Evolutionary conservation across 441 rosid species (phyloP).

Genomic region (Pelargonium australe): DNA sequence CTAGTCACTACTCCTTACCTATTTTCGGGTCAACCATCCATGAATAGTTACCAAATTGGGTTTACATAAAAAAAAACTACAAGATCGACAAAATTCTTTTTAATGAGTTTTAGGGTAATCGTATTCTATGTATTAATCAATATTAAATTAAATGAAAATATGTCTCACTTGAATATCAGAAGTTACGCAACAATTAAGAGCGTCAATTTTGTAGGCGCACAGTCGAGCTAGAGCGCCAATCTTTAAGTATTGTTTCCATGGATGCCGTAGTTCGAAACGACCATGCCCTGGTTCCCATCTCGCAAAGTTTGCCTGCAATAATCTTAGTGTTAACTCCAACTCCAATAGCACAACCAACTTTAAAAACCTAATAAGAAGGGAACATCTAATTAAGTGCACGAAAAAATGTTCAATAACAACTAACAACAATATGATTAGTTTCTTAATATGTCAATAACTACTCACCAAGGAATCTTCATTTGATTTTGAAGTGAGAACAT

Average conservation of each 20-base stretch:
- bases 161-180: constrained; percentile 32
- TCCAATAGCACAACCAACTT: no score
- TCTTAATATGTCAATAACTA: constrained; percentile 1
- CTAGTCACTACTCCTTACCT: no score
- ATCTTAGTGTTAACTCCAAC: neutral
- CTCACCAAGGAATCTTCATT: constrained; percentile 66
- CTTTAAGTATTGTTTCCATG: constrained; percentile 71
- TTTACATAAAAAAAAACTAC: no score
- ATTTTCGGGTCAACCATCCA: no score
- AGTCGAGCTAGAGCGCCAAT: constrained; percentile 59
- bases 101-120: no score
- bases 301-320: constrained; percentile 64
- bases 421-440: neutral
- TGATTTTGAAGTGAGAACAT: constrained; percentile 56
- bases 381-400: no score
- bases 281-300: constrained; percentile 91
- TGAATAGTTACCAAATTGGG: no score
- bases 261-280: constrained; percentile 49
- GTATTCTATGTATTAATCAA: no score
- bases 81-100: no score
- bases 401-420: neutral
- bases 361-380: no score
- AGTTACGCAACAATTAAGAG: constrained; percentile 45
- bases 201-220: constrained; percentile 71
- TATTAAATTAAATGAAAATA: no score